phyloP scores from a whole-genome alignment of 2,329 filamentous ascomycete species.

The Colletotrichum endophyticum region DNA sequence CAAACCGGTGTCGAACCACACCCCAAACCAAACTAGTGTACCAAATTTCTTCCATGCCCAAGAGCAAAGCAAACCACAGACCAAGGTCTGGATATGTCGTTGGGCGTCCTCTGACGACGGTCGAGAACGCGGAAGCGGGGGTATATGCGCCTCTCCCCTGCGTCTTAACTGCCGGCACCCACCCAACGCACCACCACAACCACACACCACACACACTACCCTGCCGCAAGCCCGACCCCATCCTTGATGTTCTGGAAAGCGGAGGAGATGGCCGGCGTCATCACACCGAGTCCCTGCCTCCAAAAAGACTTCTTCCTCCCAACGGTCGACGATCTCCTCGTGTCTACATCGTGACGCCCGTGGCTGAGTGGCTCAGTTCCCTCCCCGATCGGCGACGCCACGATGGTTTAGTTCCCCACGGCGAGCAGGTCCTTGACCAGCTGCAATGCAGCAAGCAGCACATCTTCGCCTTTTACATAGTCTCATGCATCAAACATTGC shows the following conservation, averaged over 20 bases:
- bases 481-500: background rate
- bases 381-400: background rate
- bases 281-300: background rate
- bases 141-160: conserved; percentile 18
- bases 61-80: background rate
- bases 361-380: conserved; percentile 4
- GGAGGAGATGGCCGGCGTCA: background rate
- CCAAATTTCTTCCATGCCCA: background rate
- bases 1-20: background rate
- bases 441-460: background rate
- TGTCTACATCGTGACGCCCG: background rate
- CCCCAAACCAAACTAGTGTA: background rate
- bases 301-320: background rate
- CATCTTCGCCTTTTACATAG: background rate
- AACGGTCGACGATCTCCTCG: background rate
- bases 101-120: background rate
- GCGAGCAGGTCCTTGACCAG: background rate
- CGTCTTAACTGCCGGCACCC: conserved; percentile 19
- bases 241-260: background rate
- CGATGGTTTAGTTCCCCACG: background rate
- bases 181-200: background rate
- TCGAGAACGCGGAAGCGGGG: background rate
- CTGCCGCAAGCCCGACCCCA: background rate
- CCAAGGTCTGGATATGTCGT: background rate
- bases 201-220: background rate